Conservation (phyloP, 2,329 filamentous ascomycete genomes). For the Knufia petricola region DNA sequence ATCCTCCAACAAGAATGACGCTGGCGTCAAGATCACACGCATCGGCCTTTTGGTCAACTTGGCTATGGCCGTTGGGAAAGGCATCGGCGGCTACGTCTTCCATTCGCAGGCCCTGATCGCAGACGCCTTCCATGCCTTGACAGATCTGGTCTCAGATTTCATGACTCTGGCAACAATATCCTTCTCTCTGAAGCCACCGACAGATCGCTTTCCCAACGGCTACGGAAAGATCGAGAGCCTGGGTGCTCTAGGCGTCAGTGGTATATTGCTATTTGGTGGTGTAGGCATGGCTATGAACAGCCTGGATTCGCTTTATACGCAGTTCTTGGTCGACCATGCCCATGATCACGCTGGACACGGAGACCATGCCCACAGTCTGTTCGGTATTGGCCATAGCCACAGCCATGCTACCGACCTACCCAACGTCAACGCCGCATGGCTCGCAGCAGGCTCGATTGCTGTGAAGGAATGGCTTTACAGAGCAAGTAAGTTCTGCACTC, state of each 20-base stretch:
- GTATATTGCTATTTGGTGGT: slow-evolving; percentile 79
- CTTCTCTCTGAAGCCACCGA: slow-evolving; percentile 79
- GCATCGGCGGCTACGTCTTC: slow-evolving; percentile 83
- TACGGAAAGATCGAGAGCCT: slow-evolving; percentile 98
- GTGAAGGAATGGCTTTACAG: slow-evolving; percentile 96
- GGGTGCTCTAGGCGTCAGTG: slow-evolving; percentile 84
- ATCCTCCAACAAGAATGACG: slow-evolving; percentile 77
- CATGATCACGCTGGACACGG: slow-evolving; percentile 25
- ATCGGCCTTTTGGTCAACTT: slow-evolving; percentile 84
- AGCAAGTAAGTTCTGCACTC: slow-evolving; percentile 60
- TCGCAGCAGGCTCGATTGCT: slow-evolving; percentile 78
- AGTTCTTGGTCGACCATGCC: slow-evolving; percentile 61
- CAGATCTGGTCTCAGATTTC: slow-evolving; percentile 89
- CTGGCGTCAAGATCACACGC: slow-evolving; percentile 84
- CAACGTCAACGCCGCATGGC: slow-evolving; percentile 88
- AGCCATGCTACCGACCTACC: slow-evolving; percentile 57
- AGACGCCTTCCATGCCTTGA: slow-evolving; percentile 90
- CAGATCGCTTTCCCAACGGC: slow-evolving; percentile 72
- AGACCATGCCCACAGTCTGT: slow-evolving; percentile 35
- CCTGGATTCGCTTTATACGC: slow-evolving; percentile 57
- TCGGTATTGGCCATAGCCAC: slow-evolving; percentile 54
- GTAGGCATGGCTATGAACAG: slow-evolving; percentile 84
- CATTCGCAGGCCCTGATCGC: slow-evolving; percentile 89
- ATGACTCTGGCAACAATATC: slow-evolving; percentile 90
- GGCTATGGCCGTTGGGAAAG: slow-evolving; percentile 88